Evolutionary conservation across 495 filamentous ascomycete species (phyloP), one percentile per base, ranked within the genome.

Genomic region (Xylaria sp.): DNA sequence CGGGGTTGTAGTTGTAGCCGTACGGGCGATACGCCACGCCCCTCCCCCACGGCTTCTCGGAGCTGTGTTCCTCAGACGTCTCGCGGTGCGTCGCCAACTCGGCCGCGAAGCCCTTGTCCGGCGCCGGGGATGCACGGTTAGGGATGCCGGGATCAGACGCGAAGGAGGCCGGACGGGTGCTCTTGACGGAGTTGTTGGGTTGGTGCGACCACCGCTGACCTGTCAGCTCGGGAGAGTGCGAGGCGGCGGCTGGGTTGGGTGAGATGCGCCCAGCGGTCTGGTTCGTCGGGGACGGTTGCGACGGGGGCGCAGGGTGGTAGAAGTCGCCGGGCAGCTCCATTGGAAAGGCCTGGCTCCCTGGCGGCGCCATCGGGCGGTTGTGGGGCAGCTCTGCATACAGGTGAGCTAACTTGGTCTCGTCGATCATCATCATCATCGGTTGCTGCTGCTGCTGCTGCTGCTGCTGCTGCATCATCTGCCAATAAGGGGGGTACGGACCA

Each of bases 301-400:
- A 68, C 53, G 79, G 71, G 8, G 72, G 41, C 21, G 78, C 74
- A 2, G 77, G 71, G 24, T 84, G 73, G 44, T 79, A 79, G 68
- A 80, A 85, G 71, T 86, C 83, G 17, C 84, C 84, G 0, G 84
- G 82, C 61, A 86, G 79, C 68, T 86, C 84, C 64, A 83, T 79
- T 44, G 82, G 69, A 21, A 75, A 74, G n/a, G 52, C 57, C 57
- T 74, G 74, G 17, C 48, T 72, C 53, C 63, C 69, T n/a, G 71
- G 40, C 3, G 67, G n/a, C n/a, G n/a, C 35, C 12, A 58, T 31
- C 69, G 41, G 33, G 26, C 33, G 61, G 21, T 41, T 68, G 72
- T 53, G 9, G 52, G 71, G 69, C 15, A 76, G 62, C 15, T 76
- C 75, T 41, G 69, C 65, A 57, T 73, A 74, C 35, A 74, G 72